Evolutionary conservation across 108 stramenopile genomes (phyloP).

Genomic region (Craspedostauros australis): DNA sequence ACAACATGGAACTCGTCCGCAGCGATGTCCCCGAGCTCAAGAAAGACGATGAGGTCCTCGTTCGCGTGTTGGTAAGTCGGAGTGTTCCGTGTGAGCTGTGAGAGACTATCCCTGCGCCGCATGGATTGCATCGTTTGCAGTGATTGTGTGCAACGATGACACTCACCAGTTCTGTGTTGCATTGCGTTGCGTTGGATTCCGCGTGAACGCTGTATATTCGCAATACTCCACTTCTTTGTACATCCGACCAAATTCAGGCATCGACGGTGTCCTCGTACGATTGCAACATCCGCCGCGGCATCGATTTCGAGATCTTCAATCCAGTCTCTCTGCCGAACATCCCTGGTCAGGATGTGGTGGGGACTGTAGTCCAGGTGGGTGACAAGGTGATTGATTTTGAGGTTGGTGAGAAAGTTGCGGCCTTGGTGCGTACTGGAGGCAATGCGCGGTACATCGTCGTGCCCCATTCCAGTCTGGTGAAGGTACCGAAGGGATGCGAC

Average conservation of each 20-base stretch:
- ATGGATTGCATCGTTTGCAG: no score
- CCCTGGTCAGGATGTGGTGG: slow-evolving; percentile 59
- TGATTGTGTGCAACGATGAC: no score
- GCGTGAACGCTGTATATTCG: no score
- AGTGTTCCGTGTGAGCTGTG: no score
- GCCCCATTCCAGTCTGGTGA: slow-evolving; percentile 22
- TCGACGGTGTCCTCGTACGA: slow-evolving; percentile 58
- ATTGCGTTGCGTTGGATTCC: no score
- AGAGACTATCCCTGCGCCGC: no score
- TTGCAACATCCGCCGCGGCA: slow-evolving; percentile 43
- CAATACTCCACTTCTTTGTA: no score
- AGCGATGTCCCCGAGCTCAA: no score
- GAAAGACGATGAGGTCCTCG: no score
- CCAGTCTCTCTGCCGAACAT: slow-evolving; percentile 37
- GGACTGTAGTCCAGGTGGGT: slow-evolving; percentile 42
- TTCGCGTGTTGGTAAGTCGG: no score
- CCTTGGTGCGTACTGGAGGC: slow-evolving; percentile 42
- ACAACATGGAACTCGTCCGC: slow-evolving; percentile 1
- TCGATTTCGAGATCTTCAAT: slow-evolving; percentile 27
- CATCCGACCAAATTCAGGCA: slow-evolving; percentile 39
- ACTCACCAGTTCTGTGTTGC: no score
- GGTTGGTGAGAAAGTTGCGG: slow-evolving; percentile 56
- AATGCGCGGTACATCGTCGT: slow-evolving; percentile 58
- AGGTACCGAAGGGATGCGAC: slow-evolving; percentile 41
- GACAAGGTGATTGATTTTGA: slow-evolving; percentile 15